Evolutionary conservation across 352 stramenopile species (phyloP), one percentile per base, ranked within the genome.

Genomic region (Phytophthora pseudosyringae): DNA sequence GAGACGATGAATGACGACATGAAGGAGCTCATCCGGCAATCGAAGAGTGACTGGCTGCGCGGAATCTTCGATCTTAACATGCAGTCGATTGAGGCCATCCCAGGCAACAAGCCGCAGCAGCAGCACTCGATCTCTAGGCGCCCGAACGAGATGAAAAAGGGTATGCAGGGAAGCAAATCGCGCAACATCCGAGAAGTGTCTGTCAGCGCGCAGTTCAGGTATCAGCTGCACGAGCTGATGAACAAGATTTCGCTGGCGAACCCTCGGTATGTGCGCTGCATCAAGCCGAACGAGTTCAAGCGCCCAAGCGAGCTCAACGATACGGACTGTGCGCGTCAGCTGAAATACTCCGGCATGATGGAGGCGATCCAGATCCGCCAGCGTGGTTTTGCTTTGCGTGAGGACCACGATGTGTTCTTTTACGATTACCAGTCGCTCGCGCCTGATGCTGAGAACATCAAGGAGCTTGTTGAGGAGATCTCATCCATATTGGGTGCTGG

Each of bases 1-100:
- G 97, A 99, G 70, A 98, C 92, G 47, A 64, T 99, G 60, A 97
- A 98, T 60, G 90, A 97, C 61, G 93, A 97, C 53, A 96, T 97
- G 88, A 97, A 97, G 73, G 90, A 97, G 58, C 71, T 98, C 10
- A 92, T 97, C 49, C 90, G 95, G 11, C 80, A 94, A 66, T 95
- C 85, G 4, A 68, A 76, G 54, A 95, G 82, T 49, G 80, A 90
- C 35, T 97, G 86, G 86, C 80, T 97, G 55, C 84, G 81, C 38
- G 73, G 81, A 13, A 95, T 97, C 57, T 95, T 97, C 49, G 83
- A 94, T 49, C 61, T 94, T 44, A 95, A 88, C 59, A 81, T 95
- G 21, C 87, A 95, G 72, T 91, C 86, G 9, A 93, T 94, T 48
- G 86, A 96, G 43, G 80, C 85, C 11, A 86, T 96, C 40, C 80